These are phyloP conservation scores for Talaromyces sp. DNA, from an alignment of 2,329 filamentous ascomycete genomes.

Conservation along the genomic window DNA sequence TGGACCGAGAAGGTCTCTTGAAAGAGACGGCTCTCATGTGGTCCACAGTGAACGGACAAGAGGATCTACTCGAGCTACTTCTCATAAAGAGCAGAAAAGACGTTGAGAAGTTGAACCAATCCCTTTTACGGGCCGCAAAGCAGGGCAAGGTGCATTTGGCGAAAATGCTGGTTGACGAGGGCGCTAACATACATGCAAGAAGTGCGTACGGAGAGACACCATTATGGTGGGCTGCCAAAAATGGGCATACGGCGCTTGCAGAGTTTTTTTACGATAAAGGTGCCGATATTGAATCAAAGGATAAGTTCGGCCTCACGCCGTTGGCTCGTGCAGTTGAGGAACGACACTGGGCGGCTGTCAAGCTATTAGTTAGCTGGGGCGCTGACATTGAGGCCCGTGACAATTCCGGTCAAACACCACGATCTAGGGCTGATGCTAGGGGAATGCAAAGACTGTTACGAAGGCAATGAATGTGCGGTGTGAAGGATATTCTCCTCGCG, in stretches of 20 bases:
- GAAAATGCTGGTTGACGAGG: neutral
- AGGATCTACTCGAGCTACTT: neutral
- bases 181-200: neutral
- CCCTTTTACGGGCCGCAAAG: neutral
- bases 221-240: neutral
- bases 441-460: neutral
- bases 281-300: neutral
- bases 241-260: neutral
- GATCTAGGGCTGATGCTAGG: neutral
- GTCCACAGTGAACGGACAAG: neutral
- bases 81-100: neutral
- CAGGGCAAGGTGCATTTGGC: neutral
- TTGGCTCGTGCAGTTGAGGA: neutral
- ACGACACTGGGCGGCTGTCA: neutral
- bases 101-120: neutral
- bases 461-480: no score
- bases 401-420: neutral
- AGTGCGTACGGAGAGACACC: neutral
- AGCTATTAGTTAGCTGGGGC: neutral
- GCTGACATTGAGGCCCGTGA: neutral
- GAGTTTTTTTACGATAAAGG: neutral
- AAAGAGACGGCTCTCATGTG: neutral
- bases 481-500: neutral
- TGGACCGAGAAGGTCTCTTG: neutral
- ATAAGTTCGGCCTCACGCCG: neutral